phyloP scores from a whole-genome alignment of 805 yeast species.

The Saturnispora ahearnii region DNA sequence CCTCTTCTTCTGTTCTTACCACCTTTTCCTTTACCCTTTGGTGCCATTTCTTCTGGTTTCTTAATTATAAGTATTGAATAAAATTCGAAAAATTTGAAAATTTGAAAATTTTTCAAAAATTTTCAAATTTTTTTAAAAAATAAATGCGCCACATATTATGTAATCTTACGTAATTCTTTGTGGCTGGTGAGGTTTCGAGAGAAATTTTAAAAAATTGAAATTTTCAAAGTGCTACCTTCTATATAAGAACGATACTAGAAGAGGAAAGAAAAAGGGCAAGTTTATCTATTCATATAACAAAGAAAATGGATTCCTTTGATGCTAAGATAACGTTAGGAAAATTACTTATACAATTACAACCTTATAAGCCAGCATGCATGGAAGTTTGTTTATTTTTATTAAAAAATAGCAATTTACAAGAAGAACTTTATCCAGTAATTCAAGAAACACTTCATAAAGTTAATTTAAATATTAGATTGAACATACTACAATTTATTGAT shows the following conservation, averaged over 20 bases:
- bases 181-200: background rate
- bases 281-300: background rate
- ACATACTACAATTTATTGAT: conserved; percentile 62
- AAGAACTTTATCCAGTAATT: conserved; percentile 60
- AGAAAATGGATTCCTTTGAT: conserved; percentile 77
- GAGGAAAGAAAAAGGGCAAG: background rate
- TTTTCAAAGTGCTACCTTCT: no score
- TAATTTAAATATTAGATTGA: conserved; percentile 54
- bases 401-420: conserved; percentile 49
- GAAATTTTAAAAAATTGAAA: no score
- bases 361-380: conserved; percentile 44
- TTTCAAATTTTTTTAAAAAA: no score
- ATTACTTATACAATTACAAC: conserved; percentile 54
- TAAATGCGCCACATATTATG: background rate
- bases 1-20: conserved; percentile 97
- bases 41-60: conserved; percentile 31
- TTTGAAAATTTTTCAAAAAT: background rate
- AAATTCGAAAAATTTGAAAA: background rate
- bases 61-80: background rate
- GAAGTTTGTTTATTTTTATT: conserved; percentile 50
- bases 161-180: background rate
- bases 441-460: conserved; percentile 46
- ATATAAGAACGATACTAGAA: background rate
- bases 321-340: conserved; percentile 69
- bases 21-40: conserved; percentile 43